Base-by-base conservation (phyloP, 139 green algal species). In the Chlorella sp. region DNA sequence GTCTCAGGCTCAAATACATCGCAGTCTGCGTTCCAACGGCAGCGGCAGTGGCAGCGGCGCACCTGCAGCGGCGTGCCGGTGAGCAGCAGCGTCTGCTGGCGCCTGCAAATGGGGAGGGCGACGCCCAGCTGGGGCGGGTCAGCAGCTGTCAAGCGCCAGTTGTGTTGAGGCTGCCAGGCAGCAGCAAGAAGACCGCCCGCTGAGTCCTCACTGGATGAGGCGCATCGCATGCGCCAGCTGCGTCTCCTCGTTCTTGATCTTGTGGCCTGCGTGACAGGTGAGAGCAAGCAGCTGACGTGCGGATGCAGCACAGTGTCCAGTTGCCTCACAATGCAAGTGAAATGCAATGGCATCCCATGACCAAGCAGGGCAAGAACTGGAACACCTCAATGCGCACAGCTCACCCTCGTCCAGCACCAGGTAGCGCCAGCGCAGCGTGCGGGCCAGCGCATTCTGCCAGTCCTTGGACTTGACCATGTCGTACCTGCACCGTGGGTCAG, bases 391-490 rank as follows among this genome's bases (percentile, higher is more conserved):
- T 13, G 36, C 70, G 3, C 44, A 25, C 28, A 25, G 1, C 51
- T 60, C 15, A 60, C 51, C 76, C 64, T 93, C 86, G 44, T 91
- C 88, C 56, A 93, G 71, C 44, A 90, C 74, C 51, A 90, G 57
- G 47, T 69, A 87, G 47, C 85, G 85, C 85, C 85, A 84, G 65
- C 51, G 83, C 36, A 93, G 79, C 23, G 67, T 84, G 78, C 83
- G 64, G 75, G 89, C 82, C 32, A 95, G 78, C 28, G 81, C 55
- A 5, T 81, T 30, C 0, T 87, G 87, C 80, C 94, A 91, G 70
- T 94, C 78, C 64, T 85, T 63, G 74, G 78, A 88, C 80, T 87
- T 85, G 34, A 93, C 80, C 90, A 93, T 95, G 51, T 94, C 93
- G 70, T 76, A 76, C 4, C 65, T 72, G 65, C 65, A 15, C 57